Evolutionary conservation across 441 rosid genomes (phyloP), one percentile per base, ranked within the genome.

Genomic region (Geranium incanum): DNA sequence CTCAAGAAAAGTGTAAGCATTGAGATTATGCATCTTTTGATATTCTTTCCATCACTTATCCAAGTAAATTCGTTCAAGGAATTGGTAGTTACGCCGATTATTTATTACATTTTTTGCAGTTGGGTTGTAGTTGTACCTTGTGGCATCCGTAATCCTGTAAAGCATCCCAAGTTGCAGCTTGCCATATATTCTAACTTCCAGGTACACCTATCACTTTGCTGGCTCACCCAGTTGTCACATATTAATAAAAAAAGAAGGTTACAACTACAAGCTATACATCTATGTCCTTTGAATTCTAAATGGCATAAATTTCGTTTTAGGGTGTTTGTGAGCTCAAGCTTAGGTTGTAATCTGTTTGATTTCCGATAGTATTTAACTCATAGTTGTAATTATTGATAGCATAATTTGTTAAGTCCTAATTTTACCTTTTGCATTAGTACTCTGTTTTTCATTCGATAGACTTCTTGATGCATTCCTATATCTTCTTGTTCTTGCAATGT

Each of bases 91-190:
- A 74, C 76, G 33, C 11, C 16, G 69, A 60, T 52, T 70, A 59
- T 12, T 57, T 39, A 45, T 68, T 76, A 50, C 19, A 66, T 72
- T 69, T 59, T 73, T 66, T 82, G 84, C 88, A 93, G 97, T 69
- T 94, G 99, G 97, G 97, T 84, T 48, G 97, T 84, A 71, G 67
- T 92, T 67, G 79, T 86, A 74, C 99, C 97, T 5, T 86, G 86
- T 48, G 99, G 97, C 75, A 86, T 97, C 36, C 89, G 92, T 67
- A 84, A 84, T 69, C 84, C 83, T 66, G 60, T 82, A 16, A 81
- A 80, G 71, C 95, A 97, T 76, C 89, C 83, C 82, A 94, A 90
- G 85, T 81, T 94, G 85, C 94, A 92, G 83, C 81, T 94, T 43
- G 97, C 90, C 71, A 85, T 92, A 72, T 94, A 92, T 77, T 72